Evolutionary conservation across 495 filamentous ascomycete species (phyloP), one percentile per base, ranked within the genome.

Genomic region (Letharia lupina): DNA sequence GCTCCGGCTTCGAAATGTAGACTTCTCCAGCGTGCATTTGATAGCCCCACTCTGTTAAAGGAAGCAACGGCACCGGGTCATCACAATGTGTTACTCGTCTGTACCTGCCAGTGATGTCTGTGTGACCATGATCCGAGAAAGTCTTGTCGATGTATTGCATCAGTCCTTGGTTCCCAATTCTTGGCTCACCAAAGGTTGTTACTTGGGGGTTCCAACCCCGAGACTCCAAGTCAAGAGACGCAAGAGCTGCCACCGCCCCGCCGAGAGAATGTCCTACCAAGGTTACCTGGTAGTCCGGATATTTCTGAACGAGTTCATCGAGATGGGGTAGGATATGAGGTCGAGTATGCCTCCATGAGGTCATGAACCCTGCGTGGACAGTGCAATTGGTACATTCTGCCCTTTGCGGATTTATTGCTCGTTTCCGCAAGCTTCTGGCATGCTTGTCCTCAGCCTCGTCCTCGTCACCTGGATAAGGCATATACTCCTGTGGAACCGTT

Each of bases 121-220:
- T 58, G 50, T 62, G 31, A 61, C 67, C 64, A 50, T 71, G 65
- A 40, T 71, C 16, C 39, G 61, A 69, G 74, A 96, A 97, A 9
- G 80, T 78, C 0, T 74, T 69, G 69, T 94, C 84, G 6, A 96
- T 73, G 67, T 87, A 98, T 7, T 77, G 69, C 15, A 79, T 86
- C 65, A 98, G 82, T 9, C 74, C 86, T 37, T 77, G 71, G 75
- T 98, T 98, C 3, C 94, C 94, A 18, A 95, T 74, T 58, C 86
- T 84, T 28, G 94, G 94, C 73, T 98, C 91, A 20, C 94, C 94
- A 73, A 96, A 98, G 3, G 94, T 98, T 18, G 93, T 96, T 0
- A 96, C 87, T 35, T 75, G 74, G 1, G 91, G 87, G 18, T 86
- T 74, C 86, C 86, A 93, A 9, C 87, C 89, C 6, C 83, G 79